These are phyloP conservation scores for Aspergillus fructus DNA, from an alignment of 2,329 filamentous ascomycete species.

Conservation along the genomic window DNA sequence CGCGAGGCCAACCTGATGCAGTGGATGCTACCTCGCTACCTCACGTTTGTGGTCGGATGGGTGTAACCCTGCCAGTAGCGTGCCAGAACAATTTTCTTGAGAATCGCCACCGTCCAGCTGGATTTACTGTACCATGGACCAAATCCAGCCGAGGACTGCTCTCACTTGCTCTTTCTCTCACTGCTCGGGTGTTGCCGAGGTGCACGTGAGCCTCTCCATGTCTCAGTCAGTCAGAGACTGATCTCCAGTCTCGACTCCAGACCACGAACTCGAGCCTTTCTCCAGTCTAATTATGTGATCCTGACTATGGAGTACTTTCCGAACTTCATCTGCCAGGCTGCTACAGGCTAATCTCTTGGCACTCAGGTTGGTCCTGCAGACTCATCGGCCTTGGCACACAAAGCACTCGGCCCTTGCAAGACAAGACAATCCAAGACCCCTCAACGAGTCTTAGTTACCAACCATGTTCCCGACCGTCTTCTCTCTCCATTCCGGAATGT, in stretches of 20 bases:
- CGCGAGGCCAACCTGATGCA: not conserved
- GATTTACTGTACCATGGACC: no score
- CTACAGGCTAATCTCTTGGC: not conserved
- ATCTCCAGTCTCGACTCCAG: no score
- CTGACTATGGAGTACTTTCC: not conserved
- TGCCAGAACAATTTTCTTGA: not conserved
- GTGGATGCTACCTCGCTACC: not conserved
- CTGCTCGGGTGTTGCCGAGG: no score
- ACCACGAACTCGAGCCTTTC: not conserved
- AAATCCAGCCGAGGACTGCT: no score
- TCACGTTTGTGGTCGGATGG: no score
- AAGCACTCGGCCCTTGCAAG: not conserved
- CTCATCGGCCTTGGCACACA: not conserved
- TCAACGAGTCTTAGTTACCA: not conserved
- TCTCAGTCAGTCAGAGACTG: no score
- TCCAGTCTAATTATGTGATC: not conserved
- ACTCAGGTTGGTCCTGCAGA: not conserved
- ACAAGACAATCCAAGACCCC: not conserved
- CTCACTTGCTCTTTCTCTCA: no score
- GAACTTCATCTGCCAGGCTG: no score
- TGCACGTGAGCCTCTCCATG: no score
- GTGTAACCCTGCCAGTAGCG: slow-evolving; percentile 1
- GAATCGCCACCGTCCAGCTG: not conserved
- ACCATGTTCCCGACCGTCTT: no score
- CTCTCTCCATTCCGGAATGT: not conserved